phyloP scores from a whole-genome alignment of 2,329 filamentous ascomycete species.

The Colletotrichum lindemuthianum region DNA sequence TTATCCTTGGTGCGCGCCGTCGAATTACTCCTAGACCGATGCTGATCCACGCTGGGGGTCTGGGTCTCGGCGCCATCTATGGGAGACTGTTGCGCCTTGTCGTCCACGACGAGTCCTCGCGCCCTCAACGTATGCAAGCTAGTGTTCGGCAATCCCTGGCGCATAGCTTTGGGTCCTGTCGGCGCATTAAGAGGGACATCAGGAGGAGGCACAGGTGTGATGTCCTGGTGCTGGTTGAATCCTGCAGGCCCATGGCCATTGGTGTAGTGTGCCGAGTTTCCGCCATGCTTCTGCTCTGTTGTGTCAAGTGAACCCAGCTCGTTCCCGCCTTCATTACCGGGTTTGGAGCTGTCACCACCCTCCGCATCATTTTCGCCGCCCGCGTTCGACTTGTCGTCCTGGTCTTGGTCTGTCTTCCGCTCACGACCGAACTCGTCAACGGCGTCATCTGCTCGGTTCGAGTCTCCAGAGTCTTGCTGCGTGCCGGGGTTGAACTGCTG shows the following conservation, averaged over 20 bases:
- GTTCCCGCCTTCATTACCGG: slow-evolving; percentile 37
- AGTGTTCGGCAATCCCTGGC: slow-evolving; percentile 86
- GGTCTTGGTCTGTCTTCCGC: slow-evolving; percentile 34
- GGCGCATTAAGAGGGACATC: slow-evolving; percentile 76
- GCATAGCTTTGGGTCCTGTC: slow-evolving; percentile 93
- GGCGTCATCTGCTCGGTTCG: slow-evolving; percentile 39
- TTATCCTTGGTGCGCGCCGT: slow-evolving; percentile 49
- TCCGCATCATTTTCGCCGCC: slow-evolving; percentile 21
- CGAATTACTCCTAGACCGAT: slow-evolving; percentile 61
- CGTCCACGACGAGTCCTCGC: slow-evolving; percentile 58
- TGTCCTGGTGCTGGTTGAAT: slow-evolving; percentile 39
- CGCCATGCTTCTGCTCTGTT: slow-evolving; percentile 41
- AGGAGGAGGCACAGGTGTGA: slow-evolving; percentile 47
- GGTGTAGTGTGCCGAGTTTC: slow-evolving; percentile 42
- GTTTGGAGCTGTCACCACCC: slow-evolving; percentile 21
- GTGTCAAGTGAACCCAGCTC: slow-evolving; percentile 39
- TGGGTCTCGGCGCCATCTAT: slow-evolving; percentile 43
- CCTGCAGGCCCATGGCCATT: slow-evolving; percentile 39
- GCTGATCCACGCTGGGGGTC: slow-evolving; percentile 46
- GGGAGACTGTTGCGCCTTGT: slow-evolving; percentile 42
- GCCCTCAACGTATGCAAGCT: slow-evolving; percentile 74
- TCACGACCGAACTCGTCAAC: slow-evolving; percentile 54
- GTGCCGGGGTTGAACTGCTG: slow-evolving; percentile 31
- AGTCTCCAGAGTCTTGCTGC: slow-evolving; percentile 39
- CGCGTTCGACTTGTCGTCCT: slow-evolving; percentile 23